A percentile compares a stretch with the other conserved stretches of the same genome.
Evolutionary conservation across 169 alveolate species (phyloP).

Genomic region (Neospora caninum): DNA sequence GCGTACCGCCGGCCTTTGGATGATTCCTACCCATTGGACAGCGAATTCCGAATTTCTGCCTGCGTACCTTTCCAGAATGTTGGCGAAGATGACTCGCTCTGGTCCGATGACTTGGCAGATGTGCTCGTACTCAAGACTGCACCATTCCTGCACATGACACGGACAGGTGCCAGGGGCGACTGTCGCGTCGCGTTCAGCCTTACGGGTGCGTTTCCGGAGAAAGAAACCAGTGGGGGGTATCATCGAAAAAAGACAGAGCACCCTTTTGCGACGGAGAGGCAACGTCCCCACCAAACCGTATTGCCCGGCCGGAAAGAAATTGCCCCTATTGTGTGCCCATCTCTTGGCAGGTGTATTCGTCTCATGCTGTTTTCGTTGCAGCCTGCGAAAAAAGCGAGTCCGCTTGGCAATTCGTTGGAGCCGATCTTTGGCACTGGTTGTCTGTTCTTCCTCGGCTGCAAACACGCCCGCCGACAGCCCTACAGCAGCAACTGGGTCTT

Average conservation of each 20-base stretch:
- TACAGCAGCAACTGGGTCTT: no score
- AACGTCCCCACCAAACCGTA: background rate
- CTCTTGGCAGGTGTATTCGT: no score
- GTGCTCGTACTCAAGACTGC: slow-evolving; percentile 71
- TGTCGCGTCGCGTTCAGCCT: background rate
- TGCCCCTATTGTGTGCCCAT: no score
- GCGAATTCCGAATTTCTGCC: background rate
- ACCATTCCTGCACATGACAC: slow-evolving; percentile 64
- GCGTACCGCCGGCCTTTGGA: no score
- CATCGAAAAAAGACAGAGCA: background rate
- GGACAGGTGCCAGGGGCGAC: background rate
- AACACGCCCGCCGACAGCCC: no score
- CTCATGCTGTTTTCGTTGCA: no score
- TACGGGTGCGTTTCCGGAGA: background rate
- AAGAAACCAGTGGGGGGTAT: background rate
- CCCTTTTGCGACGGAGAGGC: background rate
- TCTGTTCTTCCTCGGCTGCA: no score
- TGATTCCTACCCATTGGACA: no score
- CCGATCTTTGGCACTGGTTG: no score
- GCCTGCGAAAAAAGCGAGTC: no score
- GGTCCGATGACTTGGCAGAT: slow-evolving; percentile 70
- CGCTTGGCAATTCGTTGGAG: no score
- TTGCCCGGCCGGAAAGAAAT: no score
- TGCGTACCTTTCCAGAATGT: slow-evolving; percentile 31
- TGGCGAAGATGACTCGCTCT: slow-evolving; percentile 67